Evolutionary conservation across 805 yeast genomes (phyloP), one percentile per base, ranked within the genome.

Genomic region (Candida maesae): DNA sequence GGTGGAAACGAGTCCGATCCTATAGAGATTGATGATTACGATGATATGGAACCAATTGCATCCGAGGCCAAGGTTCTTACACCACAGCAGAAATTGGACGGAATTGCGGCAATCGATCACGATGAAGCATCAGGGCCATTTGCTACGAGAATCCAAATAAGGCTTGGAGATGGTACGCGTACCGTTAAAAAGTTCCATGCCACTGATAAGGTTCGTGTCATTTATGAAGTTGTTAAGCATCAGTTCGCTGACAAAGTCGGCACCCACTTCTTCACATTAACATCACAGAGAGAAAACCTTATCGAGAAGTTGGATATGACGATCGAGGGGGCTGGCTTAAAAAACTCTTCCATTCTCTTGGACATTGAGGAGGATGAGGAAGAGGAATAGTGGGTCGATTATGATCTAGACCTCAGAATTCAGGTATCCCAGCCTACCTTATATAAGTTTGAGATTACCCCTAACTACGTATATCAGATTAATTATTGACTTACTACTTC

Each of bases 91-190:
- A 63, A 65, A 6, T 71, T 84, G 42, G 72, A 69, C 9, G 40
- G 64, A 0, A 81, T 87, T 8, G 35, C 57, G 23, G 70, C 90
- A 0, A 51, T 56, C 2, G 72, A 70, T 32, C 77, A 79, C 42
- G 66, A 67, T 0, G 96, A 89, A 54, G 95, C 96, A 1, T 60
- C 74, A 2, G 58, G 67, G 3, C 30, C 39, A 7, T 18, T 38
- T 4, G 27, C 49, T 3, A 69, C 79, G 0, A 70, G 96, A 53
- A 75, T 93, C 19, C 98, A 93, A 63, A 74, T 93, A n/a, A 71
- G 96, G 44, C 74, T 86, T 21, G 93, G 90, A 14, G 87, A 82
- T 53, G 97, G 98, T n/a, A 74, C 79, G 35, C 71, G 97, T 43
- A 65, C 82, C 11, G 82, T 91, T 10, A 81, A 87, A 45, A 74